Base-by-base conservation (phyloP, 2,329 filamentous ascomycete species). In the Monosporascus sp. region DNA sequence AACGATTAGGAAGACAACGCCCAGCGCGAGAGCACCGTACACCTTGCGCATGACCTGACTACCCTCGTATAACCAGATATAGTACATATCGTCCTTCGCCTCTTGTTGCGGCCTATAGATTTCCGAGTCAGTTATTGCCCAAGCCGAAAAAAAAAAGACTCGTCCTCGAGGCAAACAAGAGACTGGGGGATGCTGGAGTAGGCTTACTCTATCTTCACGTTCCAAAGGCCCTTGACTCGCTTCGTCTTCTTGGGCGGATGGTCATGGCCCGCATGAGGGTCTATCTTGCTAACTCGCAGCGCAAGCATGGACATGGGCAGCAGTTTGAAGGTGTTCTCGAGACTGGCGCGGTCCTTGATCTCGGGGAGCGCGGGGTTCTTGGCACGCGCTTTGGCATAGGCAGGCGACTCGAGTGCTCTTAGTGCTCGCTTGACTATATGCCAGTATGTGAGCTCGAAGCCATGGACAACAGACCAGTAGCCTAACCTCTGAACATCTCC, bases 31-130 rank as follows among this genome's bases (percentile, higher is more conserved):
- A 7, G 79, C 86, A 7, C 91, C 93, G 72, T 96, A 96, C 38
- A 96, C 79, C 76, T 96, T 94, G 74, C 89, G 89, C 81, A 91
- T 96, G 77, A 93, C 84, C 73, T 97, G 93, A 52, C 89, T 85
- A 18, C 93, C 93, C 67, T 99, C 94, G 71, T 92, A 97, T 51
- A 99, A 78, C 91, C 93, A 99, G 55, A 93, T 87, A 68, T 97
- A 99, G 77, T 99, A 93, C 79, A 94, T 85, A 39, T 93, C 89
- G 53, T 94, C 89, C 48, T 75, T 75, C 53, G 86, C 87, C 65
- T 97, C 93, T 72, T 99, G 94, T 72, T 99, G 93, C 64, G 93
- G 91, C 42, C 42, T 46, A 11, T 46, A 3, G 22, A 31, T 22
- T 24, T 46, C 22, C 15, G n/a, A 7, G 22, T 46, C n/a, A 46